Conservation (phyloP, 148 eudicot species). For the Rheum nobile region DNA sequence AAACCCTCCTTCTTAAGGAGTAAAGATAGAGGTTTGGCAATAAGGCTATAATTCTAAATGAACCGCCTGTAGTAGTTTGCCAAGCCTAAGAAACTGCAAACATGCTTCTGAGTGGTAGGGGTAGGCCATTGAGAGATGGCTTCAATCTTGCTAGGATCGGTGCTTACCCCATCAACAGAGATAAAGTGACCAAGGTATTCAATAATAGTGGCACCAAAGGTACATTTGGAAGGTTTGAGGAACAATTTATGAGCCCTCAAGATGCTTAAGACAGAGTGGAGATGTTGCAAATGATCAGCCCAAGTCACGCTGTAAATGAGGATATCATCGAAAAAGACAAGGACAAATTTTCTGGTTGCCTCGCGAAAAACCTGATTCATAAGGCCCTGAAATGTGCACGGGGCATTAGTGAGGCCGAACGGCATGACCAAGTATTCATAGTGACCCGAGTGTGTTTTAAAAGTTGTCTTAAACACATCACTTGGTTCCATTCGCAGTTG, state of each 20-base stretch:
- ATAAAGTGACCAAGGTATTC: constrained; percentile 6
- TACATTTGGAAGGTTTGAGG: neutral
- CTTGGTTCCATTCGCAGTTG: constrained; percentile 2
- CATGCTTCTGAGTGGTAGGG: neutral
- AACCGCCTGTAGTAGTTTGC: neutral
- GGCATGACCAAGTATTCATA: constrained; percentile 16
- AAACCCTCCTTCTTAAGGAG: neutral
- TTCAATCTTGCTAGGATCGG: neutral
- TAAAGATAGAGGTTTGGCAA: neutral
- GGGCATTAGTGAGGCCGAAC: constrained; percentile 15
- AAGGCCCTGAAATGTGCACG: constrained; percentile 7
- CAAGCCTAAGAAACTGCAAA: constrained; percentile 3
- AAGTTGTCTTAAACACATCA: neutral
- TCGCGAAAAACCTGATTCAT: constrained; percentile 8
- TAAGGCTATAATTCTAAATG: no score
- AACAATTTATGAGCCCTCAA: neutral
- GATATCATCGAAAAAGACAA: constrained; percentile 11
- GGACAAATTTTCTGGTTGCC: neutral
- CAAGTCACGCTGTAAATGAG: neutral
- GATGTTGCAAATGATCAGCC: neutral
- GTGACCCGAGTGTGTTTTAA: neutral
- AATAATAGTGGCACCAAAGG: neutral
- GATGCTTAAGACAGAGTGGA: neutral
- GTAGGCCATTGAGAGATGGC: neutral
- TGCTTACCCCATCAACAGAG: neutral